Conservation (phyloP, 352 stramenopile species). For the Globisporangium alternatum region DNA sequence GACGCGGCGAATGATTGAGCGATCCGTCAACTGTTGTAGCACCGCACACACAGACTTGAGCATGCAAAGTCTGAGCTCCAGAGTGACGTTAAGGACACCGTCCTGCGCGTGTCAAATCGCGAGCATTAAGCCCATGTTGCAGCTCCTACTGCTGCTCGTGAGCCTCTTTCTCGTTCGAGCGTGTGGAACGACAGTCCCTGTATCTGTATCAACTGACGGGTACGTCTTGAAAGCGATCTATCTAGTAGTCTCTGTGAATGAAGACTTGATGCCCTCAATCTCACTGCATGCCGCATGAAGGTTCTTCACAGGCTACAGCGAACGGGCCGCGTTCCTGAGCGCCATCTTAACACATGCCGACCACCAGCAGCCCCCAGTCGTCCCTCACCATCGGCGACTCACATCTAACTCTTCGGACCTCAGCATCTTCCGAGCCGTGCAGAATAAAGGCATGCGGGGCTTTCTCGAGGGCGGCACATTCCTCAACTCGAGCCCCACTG, state of each 20-base stretch:
- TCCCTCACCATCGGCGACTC: constrained; percentile 3
- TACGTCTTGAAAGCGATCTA: not conserved
- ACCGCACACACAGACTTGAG: not conserved
- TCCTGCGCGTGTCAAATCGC: not conserved
- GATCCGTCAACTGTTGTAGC: not conserved
- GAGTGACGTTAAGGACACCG: not conserved
- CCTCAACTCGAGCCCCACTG: constrained; percentile 22
- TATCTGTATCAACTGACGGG: not conserved
- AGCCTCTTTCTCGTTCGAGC: not conserved
- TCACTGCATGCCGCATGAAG: not conserved
- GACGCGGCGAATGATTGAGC: not conserved
- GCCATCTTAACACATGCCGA: not conserved
- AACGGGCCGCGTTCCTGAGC: not conserved
- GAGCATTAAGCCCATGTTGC: no score
- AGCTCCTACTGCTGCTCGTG: not conserved
- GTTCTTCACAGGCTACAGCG: not conserved
- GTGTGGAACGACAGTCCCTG: not conserved
- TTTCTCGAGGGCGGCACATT: constrained; percentile 61
- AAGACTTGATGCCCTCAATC: not conserved
- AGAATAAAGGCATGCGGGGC: constrained; percentile 46
- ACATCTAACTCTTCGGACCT: constrained; percentile 10
- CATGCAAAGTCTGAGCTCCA: not conserved
- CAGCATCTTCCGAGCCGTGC: constrained; percentile 37
- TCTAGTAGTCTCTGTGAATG: not conserved
- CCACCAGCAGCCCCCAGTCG: not conserved